Base-by-base conservation (phyloP, 495 filamentous ascomycete genomes). In the Melanomma pulvis-pyrius region DNA sequence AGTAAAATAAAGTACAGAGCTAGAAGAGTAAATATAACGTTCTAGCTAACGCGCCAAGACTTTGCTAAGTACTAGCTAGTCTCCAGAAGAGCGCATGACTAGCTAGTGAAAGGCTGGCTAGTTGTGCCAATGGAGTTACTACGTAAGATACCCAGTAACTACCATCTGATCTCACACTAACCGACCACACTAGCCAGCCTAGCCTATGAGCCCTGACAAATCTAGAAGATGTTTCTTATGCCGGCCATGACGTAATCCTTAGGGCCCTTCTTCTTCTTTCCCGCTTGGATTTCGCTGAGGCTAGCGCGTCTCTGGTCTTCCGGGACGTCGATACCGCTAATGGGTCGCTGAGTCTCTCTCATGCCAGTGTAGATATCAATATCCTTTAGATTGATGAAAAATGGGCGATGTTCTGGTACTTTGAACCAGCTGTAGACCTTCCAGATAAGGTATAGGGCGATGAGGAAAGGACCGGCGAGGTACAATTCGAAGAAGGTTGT, bases 371-470 rank as follows among this genome's bases (percentile, higher is more conserved):
- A 60, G 48, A 67, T 55, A 61, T 67, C 64, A 41, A 67, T 61
- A 29, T 67, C 49, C 52, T 56, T 53, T 13, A 54, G 29, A 30
- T 1, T 47, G 48, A 67, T 46, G 28, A 36, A 67, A 19, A 72
- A 28, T n/a, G 65, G 54, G 57, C 66, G 66, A 36, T 72, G 26
- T 25, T 2, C 30, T 22, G 69, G 69, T 3, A 9, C 15, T 7
- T 30, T 19, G 57, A 67, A 67, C 64, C 56, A 60, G 53, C 56
- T 55, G 63, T 72, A 78, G 36, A 79, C 15, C 68, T 82, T 82
- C 78, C 79, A 81, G 55, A 68, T 66, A 1, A 82, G 15, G 65
- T 79, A 83, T 25, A 82, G 71, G 0, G 61, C 39, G 56, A 61
- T 29, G 21, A 67, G 30, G 47, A 67, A 48, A 46, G 57, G 57